Evolutionary conservation across 768 basidiomycete genomes (phyloP).

Genomic region (Hortiboletus flavorubellus): DNA sequence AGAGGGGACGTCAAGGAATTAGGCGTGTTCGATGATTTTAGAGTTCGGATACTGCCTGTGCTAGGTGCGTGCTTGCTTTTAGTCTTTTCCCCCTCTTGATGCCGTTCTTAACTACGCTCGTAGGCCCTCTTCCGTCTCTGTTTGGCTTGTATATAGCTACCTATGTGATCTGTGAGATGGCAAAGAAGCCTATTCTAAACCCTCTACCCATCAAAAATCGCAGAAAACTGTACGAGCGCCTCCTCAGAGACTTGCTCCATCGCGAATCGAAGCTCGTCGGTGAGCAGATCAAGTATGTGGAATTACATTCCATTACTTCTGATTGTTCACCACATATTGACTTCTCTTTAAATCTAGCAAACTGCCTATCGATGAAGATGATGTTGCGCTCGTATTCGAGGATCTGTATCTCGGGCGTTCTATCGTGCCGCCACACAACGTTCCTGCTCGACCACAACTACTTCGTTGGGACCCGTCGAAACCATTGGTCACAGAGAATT

Average conservation of each 20-base stretch:
- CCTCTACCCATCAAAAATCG: conserved; percentile 85
- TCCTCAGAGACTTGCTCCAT: conserved; percentile 71
- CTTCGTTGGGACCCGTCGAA: conserved; percentile 74
- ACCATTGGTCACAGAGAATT: conserved; percentile 73
- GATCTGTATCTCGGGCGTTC: conserved; percentile 81
- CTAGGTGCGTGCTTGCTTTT: conserved; percentile 53
- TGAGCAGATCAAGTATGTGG: conserved; percentile 54
- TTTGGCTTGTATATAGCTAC: conserved; percentile 91
- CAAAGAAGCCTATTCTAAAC: conserved; percentile 77
- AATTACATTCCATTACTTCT: neutral
- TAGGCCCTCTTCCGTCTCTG: conserved; percentile 71
- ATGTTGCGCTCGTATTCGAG: conserved; percentile 81
- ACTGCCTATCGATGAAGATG: conserved; percentile 78
- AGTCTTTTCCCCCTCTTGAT: neutral
- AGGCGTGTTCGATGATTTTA: conserved; percentile 86
- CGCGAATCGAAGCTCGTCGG: conserved; percentile 71
- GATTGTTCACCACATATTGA: neutral
- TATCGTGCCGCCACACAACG: conserved; percentile 70
- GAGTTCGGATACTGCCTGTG: conserved; percentile 91
- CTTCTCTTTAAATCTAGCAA: conserved; percentile 42
- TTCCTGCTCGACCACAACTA: conserved; percentile 69
- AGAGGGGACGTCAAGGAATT: conserved; percentile 89
- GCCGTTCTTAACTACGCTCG: neutral
- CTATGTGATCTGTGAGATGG: conserved; percentile 83
- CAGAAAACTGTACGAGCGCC: conserved; percentile 75